Base-by-base conservation (phyloP, 345 rosid genomes). In the Acer campestre region DNA sequence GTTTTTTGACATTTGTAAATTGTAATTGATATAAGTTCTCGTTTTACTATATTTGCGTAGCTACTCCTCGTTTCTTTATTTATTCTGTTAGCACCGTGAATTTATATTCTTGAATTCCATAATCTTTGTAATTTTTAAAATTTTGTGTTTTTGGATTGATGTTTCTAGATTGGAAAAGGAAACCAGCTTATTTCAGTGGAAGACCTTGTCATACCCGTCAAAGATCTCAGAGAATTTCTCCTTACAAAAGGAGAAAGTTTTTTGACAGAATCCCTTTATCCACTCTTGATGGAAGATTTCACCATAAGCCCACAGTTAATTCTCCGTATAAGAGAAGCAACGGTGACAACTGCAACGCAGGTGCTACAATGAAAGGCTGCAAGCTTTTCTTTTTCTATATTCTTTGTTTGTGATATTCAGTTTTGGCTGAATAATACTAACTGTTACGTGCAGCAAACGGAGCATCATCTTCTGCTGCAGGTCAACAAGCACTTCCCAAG, bases 171-270 rank as follows among this genome's bases (percentile, higher is more conserved):
- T 67, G 75, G 61, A 80, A 70, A 76, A 56, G 68, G 73, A 88
- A 67, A 51, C 53, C 70, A 2, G 6, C 10, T 65, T 74, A 40
- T 73, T 44, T 18, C 10, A 77, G 61, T 20, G 82, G 75, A 23
- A 73, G 67, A 69, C 62, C 62, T 40, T 64, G 20, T 55, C 61
- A 73, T 72, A 75, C 61, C 46, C 82, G 69, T 75, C 83, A 71
- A 46, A 85, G 80, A 80, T 77, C 88, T 31, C 68, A 80, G 46
- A 77, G 82, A 77, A 61, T 80, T 31, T 80, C 70, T 80, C 83
- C 85, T 68, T 75, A 80, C 77, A 85, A 82, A 79, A 82, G 79
- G 79, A 80, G 82, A 58, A 83, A 83, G 80, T 75, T 80, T 58
- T 82, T 83, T 56, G 69, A 82, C 71, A 75, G 48, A 61, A 75